Evolutionary conservation across 768 basidiomycete genomes (phyloP).

Genomic region (Tulasnella sp.): DNA sequence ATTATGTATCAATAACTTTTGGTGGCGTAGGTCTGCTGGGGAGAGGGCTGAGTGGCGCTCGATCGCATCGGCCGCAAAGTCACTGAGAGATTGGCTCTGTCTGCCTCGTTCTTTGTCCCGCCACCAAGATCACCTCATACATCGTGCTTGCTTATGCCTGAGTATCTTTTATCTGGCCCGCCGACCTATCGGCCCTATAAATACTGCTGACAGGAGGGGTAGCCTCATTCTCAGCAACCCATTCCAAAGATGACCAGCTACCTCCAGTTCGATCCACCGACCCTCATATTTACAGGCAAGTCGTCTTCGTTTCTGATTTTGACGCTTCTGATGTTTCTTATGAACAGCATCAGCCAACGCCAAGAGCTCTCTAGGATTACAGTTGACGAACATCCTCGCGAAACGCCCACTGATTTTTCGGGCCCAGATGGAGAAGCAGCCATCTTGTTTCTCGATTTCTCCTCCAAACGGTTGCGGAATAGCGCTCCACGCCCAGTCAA

Average conservation of each 20-base stretch:
- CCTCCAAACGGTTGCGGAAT: background rate
- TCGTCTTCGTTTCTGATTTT: background rate
- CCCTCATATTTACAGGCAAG: background rate
- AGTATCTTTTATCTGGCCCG: no score
- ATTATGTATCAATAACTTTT: no score
- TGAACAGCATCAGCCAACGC: background rate
- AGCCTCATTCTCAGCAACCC: background rate
- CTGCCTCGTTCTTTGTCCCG: no score
- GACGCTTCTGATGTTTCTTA: background rate
- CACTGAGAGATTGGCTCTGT: no score
- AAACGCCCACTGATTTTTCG: background rate
- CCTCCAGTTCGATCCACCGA: background rate
- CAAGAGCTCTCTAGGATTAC: background rate
- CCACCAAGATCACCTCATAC: no score
- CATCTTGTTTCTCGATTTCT: background rate
- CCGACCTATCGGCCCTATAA: background rate
- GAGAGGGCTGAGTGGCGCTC: no score
- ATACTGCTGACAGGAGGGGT: background rate
- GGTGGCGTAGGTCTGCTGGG: no score
- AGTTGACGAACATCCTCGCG: background rate
- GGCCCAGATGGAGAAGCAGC: background rate
- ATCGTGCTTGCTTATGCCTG: no score
- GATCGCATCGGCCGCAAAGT: no score
- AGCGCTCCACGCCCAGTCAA: background rate
- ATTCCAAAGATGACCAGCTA: background rate